Base-by-base conservation (phyloP, 2,329 filamentous ascomycete species). In the Fusarium brachygibbosum region DNA sequence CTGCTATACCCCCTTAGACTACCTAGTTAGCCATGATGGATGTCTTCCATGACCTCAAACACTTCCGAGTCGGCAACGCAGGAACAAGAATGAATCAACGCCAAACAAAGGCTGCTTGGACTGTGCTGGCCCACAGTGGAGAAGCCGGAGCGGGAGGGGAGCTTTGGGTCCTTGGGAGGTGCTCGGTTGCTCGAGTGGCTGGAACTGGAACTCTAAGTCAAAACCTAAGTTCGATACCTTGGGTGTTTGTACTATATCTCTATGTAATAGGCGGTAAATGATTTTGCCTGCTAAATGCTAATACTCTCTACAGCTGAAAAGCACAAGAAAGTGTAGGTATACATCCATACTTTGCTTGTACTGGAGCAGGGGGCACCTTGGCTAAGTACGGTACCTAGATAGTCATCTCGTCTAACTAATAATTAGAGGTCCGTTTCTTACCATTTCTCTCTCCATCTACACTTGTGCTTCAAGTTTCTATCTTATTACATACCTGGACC, bases 391-490 rank as follows among this genome's bases (percentile, higher is more conserved):
- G n/a, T n/a, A n/a, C n/a, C n/a, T 21, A 23, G 23, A 50, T 38
- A 14, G 34, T 63, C 37, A 65, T 35, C 41, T 66, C 56, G 54
- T 62, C 63, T 69, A 53, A 35, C 32, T 42, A 40, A 38, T 50
- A 50, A 28, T 34, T 38, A 10, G 38, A 53, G 48, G 66, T 69
- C 59, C 50, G 66, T 66, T 62, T 61, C 60, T 45, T 32, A 31
- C 23, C 40, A 60, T 38, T 51, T 14, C 45, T 38, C 31, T 62
- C 29, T 42, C 41, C 58, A 16, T 63, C 50, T 49, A 49, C 32
- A 38, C n/a, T 35, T 40, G 6, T 13, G 14, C 40, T 40, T 28
- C n/a, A 45, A 29, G 17, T 35, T 41, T 32, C 34, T 37, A 42
- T 38, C 46, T 63, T 48, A 46, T 46, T 29, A 52, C 11, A 21